A percentile compares a stretch with the other conserved stretches of the same genome.
These are phyloP conservation scores for Clavaria fumosa DNA, from an alignment of 768 basidiomycete species.

Conservation along the genomic window DNA sequence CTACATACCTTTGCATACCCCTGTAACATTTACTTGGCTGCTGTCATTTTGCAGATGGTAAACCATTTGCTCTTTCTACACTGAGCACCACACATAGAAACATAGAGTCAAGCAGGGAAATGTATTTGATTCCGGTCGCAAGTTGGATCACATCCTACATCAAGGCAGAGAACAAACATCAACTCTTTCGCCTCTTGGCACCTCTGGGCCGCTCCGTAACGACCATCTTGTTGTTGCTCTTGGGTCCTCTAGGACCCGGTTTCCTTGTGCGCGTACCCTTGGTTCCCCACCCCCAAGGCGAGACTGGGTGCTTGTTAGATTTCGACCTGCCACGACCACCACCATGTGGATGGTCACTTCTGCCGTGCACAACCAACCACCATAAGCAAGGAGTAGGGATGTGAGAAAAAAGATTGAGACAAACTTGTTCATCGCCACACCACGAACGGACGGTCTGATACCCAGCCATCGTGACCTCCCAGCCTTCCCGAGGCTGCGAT, in stretches of 20 bases:
- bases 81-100: too few relatives aligned
- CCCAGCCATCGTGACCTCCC: conserved; percentile 83
- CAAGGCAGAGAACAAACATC: conserved; percentile 18
- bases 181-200: conserved; percentile 31
- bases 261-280: conserved; percentile 89
- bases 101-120: too few relatives aligned
- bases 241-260: conserved; percentile 81
- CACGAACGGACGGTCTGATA: conserved; percentile 69
- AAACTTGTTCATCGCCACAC: conserved; percentile 95
- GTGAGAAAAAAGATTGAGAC: conserved; percentile 15
- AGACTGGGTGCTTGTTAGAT: conserved; percentile 87
- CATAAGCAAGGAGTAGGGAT: not conserved
- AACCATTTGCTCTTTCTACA: too few relatives aligned
- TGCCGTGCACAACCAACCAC: conserved; percentile 15
- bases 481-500: conserved; percentile 77
- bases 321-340: conserved; percentile 98
- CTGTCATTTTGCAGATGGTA: too few relatives aligned
- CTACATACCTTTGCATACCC: too few relatives aligned
- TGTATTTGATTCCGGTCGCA: too few relatives aligned
- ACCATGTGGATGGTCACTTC: conserved; percentile 87
- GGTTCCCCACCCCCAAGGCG: conserved; percentile 84
- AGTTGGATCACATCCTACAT: too few relatives aligned
- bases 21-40: too few relatives aligned
- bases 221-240: conserved; percentile 83
- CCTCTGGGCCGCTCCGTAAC: conserved; percentile 75